Evolutionary conservation across 2,329 filamentous ascomycete species (phyloP), one percentile per base, ranked within the genome.

Genomic region (Fusarium guadeloupense): DNA sequence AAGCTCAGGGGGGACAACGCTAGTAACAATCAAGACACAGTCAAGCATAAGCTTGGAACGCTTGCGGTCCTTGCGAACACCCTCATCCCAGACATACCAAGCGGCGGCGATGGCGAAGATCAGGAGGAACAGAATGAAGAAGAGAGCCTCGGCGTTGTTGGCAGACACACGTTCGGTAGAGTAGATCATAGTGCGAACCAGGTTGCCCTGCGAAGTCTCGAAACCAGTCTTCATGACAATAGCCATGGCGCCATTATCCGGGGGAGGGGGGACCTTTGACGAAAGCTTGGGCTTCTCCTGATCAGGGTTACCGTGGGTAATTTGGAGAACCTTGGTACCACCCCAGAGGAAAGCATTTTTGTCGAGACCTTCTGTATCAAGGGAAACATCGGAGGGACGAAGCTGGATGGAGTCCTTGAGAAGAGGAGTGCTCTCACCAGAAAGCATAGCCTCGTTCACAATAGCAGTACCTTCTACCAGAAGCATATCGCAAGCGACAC

Each of bases 111-210:
- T 86, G 69, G 96, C 96, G 78, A 99, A 99, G 69, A 98, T 86
- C 49, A 97, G 85, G 23, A 99, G 85, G 83, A 99, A 99, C 56
- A 99, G 84, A 66, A 99, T 99, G 81, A 99, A 99, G 59, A 96
- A 84, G n/a, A 99, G 80, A 2, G 95, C 95, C 78, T 99, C 95
- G 38, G 89, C 89, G 72, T 99, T 98, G 80, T 97, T 97, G 69
- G 95, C 95, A n/a, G 94, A 98, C 20, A 99, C 94, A 66, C 94
- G 92, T 77, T 99, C 95, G 2, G 95, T 99, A 2, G 96, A 97
- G 81, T 97, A 99, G 72, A 99, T 99, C 95, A 99, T 99, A 67
- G 95, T 99, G 61, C 95, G 91, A 58, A 99, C 95, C 57, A 99
- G 85, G 76, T 93, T 97, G 62, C 95, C 95, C 78, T 99, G 96